Evolutionary conservation across 768 basidiomycete genomes (phyloP).

Genomic region (Russula griseocarnosa): DNA sequence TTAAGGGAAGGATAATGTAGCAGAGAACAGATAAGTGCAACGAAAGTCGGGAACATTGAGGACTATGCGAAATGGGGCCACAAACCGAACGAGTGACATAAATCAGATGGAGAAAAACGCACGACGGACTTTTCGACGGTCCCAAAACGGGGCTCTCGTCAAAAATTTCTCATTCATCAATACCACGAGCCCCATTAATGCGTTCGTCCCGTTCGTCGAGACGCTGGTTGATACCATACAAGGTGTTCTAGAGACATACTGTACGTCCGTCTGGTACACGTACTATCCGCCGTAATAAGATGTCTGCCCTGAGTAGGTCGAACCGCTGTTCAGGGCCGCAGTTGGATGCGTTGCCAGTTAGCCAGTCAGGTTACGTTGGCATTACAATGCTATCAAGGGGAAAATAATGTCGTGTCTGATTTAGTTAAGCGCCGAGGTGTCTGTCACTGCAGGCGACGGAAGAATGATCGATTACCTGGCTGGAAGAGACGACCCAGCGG

Average conservation of each 20-base stretch:
- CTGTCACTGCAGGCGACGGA: no score
- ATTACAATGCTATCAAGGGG: no score
- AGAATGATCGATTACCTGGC: no score
- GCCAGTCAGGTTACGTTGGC: no score
- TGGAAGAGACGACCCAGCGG: no score
- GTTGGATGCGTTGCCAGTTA: constrained; percentile 72
- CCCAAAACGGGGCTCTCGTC: constrained; percentile 31
- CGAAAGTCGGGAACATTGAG: not conserved
- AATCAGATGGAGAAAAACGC: constrained; percentile 9
- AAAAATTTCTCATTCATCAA: constrained; percentile 70
- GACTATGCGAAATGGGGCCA: not conserved
- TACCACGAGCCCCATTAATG: constrained; percentile 77
- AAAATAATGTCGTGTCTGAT: no score
- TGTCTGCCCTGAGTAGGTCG: constrained; percentile 61
- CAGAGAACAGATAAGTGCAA: not conserved
- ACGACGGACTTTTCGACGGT: constrained; percentile 24
- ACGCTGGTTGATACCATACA: constrained; percentile 67
- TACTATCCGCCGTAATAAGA: constrained; percentile 61
- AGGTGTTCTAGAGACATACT: constrained; percentile 66
- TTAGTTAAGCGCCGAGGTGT: no score
- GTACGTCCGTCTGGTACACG: constrained; percentile 66
- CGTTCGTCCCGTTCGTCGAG: constrained; percentile 46
- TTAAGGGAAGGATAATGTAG: constrained; percentile 9
- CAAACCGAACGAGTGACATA: not conserved
- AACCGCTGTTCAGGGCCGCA: constrained; percentile 46